Evolutionary conservation across 768 basidiomycete genomes (phyloP), one percentile per base, ranked within the genome.

Genomic region (Ramaria sp.): DNA sequence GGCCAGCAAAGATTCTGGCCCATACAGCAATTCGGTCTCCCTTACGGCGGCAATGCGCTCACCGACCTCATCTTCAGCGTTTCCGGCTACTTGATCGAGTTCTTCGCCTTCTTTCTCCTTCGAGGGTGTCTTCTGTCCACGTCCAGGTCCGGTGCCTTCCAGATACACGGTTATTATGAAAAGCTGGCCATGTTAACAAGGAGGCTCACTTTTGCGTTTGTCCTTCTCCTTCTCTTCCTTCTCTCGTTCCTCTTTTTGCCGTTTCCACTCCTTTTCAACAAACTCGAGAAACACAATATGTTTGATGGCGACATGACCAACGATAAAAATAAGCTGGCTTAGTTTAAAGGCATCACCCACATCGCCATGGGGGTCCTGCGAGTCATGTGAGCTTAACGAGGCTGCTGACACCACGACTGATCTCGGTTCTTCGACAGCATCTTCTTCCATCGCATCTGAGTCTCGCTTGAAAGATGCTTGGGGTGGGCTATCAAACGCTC

Each of bases 1-100:
- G 1, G 86, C 82, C 50, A 99, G 67, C 45, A 99, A 69, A 1
- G 92, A 92, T 3, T 85, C 71, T 0, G 81, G 71, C 1, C 93
- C 90, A 60, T 89, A 92, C 13, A 98, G 71, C 45, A 98, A 71
- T 67, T 97, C 94, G 3, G 74, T 76, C 71, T 99, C 96, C 28
- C 92, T 75, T 52, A 96, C 79, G 1, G 71, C 78, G 1, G 85
- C 82, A 37, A 99, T 87, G 8, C 85, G 78, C 56, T 99, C 96
- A 13, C 93, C 96, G 60, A 97, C 95, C 62, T 99, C 96, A 64
- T 99, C 96, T 66, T 99, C 96, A 3, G 92, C 92, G 63, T 94
- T 95, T 5, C 96, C 96, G 7, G 88, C 92, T 9, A 98, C 95
- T 61, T 95, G 93, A 60, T 99, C 96, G 0, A 98, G 81, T 64